phyloP scores from a whole-genome alignment of 2,329 filamentous ascomycete species.

The Calonectria pseudoreteaudii region DNA sequence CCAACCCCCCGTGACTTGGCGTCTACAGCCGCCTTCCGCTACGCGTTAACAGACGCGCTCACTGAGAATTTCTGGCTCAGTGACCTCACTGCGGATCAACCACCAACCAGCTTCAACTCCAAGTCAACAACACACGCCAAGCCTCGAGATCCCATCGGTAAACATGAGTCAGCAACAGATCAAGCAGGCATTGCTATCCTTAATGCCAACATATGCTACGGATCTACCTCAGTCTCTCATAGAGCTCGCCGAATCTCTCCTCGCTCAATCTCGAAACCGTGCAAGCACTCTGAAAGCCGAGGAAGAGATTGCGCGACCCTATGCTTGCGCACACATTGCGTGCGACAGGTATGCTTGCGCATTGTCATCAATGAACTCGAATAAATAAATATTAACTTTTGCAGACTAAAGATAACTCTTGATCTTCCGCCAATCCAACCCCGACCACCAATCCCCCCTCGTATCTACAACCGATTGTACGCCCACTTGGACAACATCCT shows the following conservation, averaged over 20 bases:
- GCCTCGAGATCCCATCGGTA: constrained; percentile 2
- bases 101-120: neutral
- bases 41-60: constrained; percentile 19
- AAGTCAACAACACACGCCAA: neutral
- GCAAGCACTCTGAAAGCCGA: constrained; percentile 84
- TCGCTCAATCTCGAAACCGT: constrained; percentile 83
- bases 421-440: constrained; percentile 82
- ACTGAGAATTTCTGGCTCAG: neutral
- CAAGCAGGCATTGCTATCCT: constrained; percentile 77
- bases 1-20: constrained; percentile 22
- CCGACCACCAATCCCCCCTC: constrained; percentile 81
- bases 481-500: constrained; percentile 82
- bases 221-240: constrained; percentile 76
- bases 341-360: constrained; percentile 76
- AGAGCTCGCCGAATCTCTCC: constrained; percentile 77
- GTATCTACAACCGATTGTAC: constrained; percentile 87
- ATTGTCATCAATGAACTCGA: neutral
- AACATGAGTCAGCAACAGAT: constrained; percentile 77
- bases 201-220: constrained; percentile 79
- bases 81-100: neutral
- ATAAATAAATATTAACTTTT: neutral
- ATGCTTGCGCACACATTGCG: constrained; percentile 89
- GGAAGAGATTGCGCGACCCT: constrained; percentile 87
- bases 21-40: constrained; percentile 4
- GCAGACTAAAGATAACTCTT: constrained; percentile 78